These are phyloP conservation scores for Sugiyamaella japonica DNA, from an alignment of 1,139 yeast genomes.

Conservation along the genomic window DNA sequence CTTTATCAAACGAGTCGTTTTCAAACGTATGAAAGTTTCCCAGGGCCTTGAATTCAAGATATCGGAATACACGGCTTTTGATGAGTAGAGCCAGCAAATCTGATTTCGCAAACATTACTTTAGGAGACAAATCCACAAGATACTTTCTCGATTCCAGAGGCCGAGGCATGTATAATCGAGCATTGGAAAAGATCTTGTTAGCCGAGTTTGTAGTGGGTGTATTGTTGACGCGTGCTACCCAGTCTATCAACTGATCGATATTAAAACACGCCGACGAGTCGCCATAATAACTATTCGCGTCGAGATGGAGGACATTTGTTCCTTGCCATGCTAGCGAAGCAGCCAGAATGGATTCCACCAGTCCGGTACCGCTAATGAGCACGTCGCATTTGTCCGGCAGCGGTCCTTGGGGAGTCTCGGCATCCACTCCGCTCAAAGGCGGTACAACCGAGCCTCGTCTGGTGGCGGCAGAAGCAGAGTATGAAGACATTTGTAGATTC, in stretches of 20 bases:
- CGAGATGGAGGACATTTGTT: constrained; percentile 83
- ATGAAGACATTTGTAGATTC: constrained; percentile 41
- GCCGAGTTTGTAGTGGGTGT: background rate
- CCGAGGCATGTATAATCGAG: constrained; percentile 63
- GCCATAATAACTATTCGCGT: constrained; percentile 80
- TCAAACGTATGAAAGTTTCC: constrained; percentile 89
- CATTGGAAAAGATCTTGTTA: constrained; percentile 35
- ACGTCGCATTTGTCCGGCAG: constrained; percentile 63
- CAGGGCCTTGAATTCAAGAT: constrained; percentile 87
- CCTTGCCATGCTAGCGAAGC: constrained; percentile 98
- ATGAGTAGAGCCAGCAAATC: constrained; percentile 76
- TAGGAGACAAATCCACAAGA: constrained; percentile 88
- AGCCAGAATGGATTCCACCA: constrained; percentile 83
- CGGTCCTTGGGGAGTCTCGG: constrained; percentile 49
- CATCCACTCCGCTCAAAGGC: constrained; percentile 58
- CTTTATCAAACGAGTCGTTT: constrained; percentile 82
- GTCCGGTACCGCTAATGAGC: constrained; percentile 87
- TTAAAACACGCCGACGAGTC: constrained; percentile 84
- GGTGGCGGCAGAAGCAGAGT: constrained; percentile 42
- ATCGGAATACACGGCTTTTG: constrained; percentile 83
- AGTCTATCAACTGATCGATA: constrained; percentile 74
- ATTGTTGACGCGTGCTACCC: constrained; percentile 65
- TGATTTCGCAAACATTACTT: constrained; percentile 81
- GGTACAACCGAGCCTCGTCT: constrained; percentile 79
- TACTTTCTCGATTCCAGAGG: constrained; percentile 67